A percentile compares a stretch with the other conserved stretches of the same genome.
These are phyloP conservation scores for Xylariaceae sp. DNA, from an alignment of 2,329 filamentous ascomycete species.

Conservation along the genomic window DNA sequence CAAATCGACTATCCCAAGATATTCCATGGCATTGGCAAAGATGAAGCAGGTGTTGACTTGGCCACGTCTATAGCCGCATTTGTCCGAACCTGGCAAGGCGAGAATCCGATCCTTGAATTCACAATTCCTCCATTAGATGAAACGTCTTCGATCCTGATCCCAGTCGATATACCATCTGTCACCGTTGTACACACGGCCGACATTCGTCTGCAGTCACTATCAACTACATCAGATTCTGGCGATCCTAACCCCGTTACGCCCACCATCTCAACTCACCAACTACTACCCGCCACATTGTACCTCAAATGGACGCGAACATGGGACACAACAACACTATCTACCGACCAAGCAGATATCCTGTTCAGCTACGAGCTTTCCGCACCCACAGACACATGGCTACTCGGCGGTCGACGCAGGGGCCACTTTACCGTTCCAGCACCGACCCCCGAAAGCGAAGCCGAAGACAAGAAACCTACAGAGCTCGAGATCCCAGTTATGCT, in stretches of 20 bases:
- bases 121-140: slow-evolving; percentile 35
- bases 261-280: slow-evolving; percentile 56
- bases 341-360: slow-evolving; percentile 48
- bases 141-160: slow-evolving; percentile 68
- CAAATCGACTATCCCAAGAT: slow-evolving; percentile 44
- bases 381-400: slow-evolving; percentile 71
- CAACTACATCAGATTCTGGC: slow-evolving; percentile 29
- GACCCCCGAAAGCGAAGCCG: slow-evolving; percentile 9
- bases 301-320: slow-evolving; percentile 59
- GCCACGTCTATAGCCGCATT: slow-evolving; percentile 31
- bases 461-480: slow-evolving; percentile 38
- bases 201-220: slow-evolving; percentile 46
- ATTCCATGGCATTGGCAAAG: slow-evolving; percentile 46
- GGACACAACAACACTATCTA: slow-evolving; percentile 44
- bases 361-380: slow-evolving; percentile 81
- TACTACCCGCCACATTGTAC: slow-evolving; percentile 57
- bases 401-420: slow-evolving; percentile 75
- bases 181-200: slow-evolving; percentile 77
- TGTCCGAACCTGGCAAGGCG: slow-evolving; percentile 36
- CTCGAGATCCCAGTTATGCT: slow-evolving; percentile 65
- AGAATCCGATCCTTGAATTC: slow-evolving; percentile 33
- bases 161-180: slow-evolving; percentile 81
- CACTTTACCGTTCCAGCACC: slow-evolving; percentile 61
- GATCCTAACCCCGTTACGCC: slow-evolving; percentile 25
- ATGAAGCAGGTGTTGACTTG: slow-evolving; percentile 34